Evolutionary conservation across 73 alveolate species (phyloP).

Genomic region (Stentor roeselii): DNA sequence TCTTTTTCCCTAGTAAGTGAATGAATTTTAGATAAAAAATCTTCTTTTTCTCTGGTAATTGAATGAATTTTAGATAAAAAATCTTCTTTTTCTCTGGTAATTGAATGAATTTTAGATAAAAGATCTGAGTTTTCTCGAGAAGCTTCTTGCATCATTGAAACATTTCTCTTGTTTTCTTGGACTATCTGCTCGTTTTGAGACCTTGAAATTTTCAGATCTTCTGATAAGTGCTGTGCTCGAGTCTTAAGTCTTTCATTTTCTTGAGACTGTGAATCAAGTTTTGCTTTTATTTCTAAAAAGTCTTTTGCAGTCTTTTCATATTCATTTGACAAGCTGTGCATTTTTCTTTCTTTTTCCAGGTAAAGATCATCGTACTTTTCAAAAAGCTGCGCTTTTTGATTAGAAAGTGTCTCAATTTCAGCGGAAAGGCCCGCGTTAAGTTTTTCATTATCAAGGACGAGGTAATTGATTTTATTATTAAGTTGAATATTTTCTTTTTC

Average conservation of each 20-base stretch:
- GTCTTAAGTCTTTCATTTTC: slow-evolving; percentile 14
- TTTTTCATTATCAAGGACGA: not conserved
- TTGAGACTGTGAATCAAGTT: not conserved
- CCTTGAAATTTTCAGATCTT: not conserved
- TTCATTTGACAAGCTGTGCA: not conserved
- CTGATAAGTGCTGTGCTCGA: not conserved
- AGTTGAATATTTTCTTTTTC: not conserved
- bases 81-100: not conserved
- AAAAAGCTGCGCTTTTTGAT: not conserved
- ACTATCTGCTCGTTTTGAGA: not conserved
- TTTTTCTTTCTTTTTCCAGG: not conserved
- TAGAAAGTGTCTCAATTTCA: not conserved
- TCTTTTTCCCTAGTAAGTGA: too few relatives aligned
- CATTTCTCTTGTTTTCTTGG: not conserved
- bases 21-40: too few relatives aligned
- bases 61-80: too few relatives aligned
- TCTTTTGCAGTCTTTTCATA: not conserved
- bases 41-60: not conserved
- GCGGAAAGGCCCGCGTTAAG: not conserved
- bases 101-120: not conserved
- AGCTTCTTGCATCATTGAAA: not conserved
- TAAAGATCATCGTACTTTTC: not conserved
- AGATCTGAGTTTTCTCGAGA: not conserved
- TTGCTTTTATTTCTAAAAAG: not conserved
- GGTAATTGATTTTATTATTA: too few relatives aligned